phyloP scores from a whole-genome alignment of 1,139 yeast species.

The Candida anutae region DNA sequence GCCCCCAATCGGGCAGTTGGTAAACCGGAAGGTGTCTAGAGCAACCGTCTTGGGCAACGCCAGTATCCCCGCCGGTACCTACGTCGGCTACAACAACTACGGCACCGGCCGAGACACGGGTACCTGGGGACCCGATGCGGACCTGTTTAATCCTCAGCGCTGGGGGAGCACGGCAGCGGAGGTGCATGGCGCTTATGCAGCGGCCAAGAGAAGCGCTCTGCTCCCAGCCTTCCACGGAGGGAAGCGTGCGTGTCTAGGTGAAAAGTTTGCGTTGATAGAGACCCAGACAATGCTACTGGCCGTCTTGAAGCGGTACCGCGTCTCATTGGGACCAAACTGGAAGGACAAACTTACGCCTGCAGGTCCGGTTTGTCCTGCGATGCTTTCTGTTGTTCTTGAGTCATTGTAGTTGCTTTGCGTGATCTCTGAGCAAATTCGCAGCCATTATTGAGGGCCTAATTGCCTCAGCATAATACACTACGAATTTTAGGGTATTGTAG shows the following conservation, averaged over 20 bases:
- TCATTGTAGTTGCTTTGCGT: too few species aligned
- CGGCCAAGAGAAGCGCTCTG: conserved; percentile 36
- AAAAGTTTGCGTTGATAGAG: conserved; percentile 47
- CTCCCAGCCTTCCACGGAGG: conserved; percentile 58
- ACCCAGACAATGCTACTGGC: conserved; percentile 30
- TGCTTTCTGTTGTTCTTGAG: conserved; percentile 3
- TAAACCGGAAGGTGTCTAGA: conserved; percentile 40
- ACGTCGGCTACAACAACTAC: conserved; percentile 52
- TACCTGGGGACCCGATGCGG: conserved; percentile 46
- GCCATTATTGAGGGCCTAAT: neutral
- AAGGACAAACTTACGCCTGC: conserved; percentile 42
- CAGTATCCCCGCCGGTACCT: conserved; percentile 43
- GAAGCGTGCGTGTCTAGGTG: conserved; percentile 56
- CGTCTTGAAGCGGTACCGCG: conserved; percentile 25
- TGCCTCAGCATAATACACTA: too few species aligned
- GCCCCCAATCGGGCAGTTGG: conserved; percentile 55
- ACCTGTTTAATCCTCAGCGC: conserved; percentile 43
- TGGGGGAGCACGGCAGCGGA: conserved; percentile 44
- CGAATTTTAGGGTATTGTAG: too few species aligned
- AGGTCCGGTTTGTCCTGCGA: conserved; percentile 15
- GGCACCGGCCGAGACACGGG: conserved; percentile 45
- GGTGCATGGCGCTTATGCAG: conserved; percentile 29
- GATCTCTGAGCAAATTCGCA: too few species aligned
- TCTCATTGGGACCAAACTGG: conserved; percentile 39
- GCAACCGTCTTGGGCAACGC: conserved; percentile 35